Percentiles rank a stretch among this genome's conserved stretches.
These are phyloP conservation scores for Hansfordia pulvinata DNA, from an alignment of 2,329 filamentous ascomycete species.

Conservation along the genomic window DNA sequence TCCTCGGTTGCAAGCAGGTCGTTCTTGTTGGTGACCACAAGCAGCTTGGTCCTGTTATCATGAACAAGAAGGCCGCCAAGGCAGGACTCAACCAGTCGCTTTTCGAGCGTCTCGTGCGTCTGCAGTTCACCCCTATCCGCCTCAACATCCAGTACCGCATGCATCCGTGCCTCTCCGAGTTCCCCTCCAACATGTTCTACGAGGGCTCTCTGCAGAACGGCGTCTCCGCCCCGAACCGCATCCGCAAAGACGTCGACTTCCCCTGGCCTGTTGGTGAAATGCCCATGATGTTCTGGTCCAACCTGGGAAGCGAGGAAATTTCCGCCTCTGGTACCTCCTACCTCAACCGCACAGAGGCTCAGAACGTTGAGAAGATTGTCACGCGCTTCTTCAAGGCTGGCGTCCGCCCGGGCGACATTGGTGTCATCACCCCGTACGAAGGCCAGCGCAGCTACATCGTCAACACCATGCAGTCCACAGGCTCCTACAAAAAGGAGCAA, in stretches of 20 bases:
- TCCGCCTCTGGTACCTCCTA: slow-evolving; percentile 96
- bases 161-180: slow-evolving; percentile 94
- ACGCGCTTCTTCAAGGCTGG: slow-evolving; percentile 98
- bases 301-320: slow-evolving; percentile 94
- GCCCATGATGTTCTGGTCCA: slow-evolving; percentile 99
- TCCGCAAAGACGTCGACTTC: slow-evolving; percentile 91
- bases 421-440: slow-evolving; percentile 97
- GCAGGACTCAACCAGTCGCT: slow-evolving; percentile 96
- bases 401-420: slow-evolving; percentile 85
- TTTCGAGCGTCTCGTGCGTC: slow-evolving; percentile 87
- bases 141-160: slow-evolving; percentile 97
- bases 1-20: slow-evolving; percentile 95
- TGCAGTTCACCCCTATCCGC: slow-evolving; percentile 82
- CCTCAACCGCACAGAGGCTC: slow-evolving; percentile 91
- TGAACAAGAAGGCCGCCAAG: slow-evolving; percentile 99
- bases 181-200: slow-evolving; percentile 99
- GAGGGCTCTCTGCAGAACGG: slow-evolving; percentile 95
- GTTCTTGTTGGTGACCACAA: slow-evolving; percentile 98
- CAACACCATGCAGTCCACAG: slow-evolving; percentile 97
- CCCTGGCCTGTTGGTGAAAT: slow-evolving; percentile 90
- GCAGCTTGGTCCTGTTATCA: slow-evolving; percentile 94
- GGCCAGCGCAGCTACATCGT: slow-evolving; percentile 97
- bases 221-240: slow-evolving; percentile 75
- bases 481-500: slow-evolving; percentile 93
- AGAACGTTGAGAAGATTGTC: slow-evolving; percentile 96